Evolutionary conservation across 352 stramenopile species (phyloP).

Genomic region (Albugo candida): DNA sequence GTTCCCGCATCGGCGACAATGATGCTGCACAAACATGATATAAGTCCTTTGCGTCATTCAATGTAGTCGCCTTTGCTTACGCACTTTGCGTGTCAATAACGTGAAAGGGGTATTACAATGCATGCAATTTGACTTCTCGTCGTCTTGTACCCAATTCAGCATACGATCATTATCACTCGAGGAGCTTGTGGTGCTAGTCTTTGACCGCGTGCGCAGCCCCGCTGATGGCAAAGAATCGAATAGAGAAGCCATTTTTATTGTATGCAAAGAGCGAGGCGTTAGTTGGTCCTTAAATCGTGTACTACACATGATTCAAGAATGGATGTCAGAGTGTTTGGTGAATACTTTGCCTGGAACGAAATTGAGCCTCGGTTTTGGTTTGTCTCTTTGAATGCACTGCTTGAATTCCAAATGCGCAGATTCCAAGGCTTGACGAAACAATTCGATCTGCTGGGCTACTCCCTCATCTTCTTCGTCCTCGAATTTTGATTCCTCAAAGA

Average conservation of each 20-base stretch:
- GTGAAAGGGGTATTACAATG: constrained; percentile 74
- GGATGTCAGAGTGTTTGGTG: background rate
- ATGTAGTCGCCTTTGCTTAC: background rate
- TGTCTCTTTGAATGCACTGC: constrained; percentile 7
- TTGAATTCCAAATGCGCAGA: constrained; percentile 42
- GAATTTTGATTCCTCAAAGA: constrained; percentile 66
- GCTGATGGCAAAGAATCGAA: constrained; percentile 49
- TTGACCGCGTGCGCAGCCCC: constrained; percentile 21
- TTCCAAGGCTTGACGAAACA: constrained; percentile 55
- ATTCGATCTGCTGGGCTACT: constrained; percentile 50
- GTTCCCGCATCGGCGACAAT: constrained; percentile 67
- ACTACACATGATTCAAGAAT: no score
- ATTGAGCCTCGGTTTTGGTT: constrained; percentile 34
- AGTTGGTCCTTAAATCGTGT: no score
- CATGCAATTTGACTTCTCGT: constrained; percentile 75
- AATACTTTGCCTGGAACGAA: constrained; percentile 62
- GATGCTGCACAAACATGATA: constrained; percentile 23
- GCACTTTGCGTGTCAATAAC: constrained; percentile 61
- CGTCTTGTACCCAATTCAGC: constrained; percentile 69
- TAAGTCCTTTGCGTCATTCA: background rate
- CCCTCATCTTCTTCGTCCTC: constrained; percentile 65
- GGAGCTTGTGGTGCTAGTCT: constrained; percentile 1
- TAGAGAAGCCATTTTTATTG: constrained; percentile 30
- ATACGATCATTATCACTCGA: constrained; percentile 21
- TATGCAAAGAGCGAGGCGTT: background rate